Conservation (phyloP, 306 rosid genomes). For the Carpinus viminea region DNA sequence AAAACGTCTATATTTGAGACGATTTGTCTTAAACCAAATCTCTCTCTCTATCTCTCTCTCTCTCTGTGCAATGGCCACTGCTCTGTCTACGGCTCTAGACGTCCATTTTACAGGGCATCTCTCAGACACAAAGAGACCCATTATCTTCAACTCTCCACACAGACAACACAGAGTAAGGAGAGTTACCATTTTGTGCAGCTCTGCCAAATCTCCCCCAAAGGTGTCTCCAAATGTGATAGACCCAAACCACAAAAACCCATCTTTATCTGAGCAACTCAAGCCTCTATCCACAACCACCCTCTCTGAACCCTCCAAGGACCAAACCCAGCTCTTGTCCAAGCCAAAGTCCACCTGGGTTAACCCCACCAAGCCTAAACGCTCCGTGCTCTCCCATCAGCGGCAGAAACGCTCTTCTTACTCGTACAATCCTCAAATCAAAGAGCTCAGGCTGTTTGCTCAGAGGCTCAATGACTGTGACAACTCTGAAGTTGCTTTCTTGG, state of each 20-base stretch:
- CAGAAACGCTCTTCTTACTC: conserved; percentile 62
- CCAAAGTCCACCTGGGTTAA: conserved; percentile 90
- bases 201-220: conserved; percentile 46
- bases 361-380: conserved; percentile 75
- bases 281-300: conserved; percentile 60
- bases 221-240: conserved; percentile 37
- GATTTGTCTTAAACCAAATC: conserved; percentile 1
- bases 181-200: conserved; percentile 36
- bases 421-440: conserved; percentile 61
- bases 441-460: conserved; percentile 56
- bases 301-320: conserved; percentile 35
- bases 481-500: conserved; percentile 53
- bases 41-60: background rate
- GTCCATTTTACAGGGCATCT: conserved; percentile 44
- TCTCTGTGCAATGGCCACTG: conserved; percentile 52
- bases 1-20: too few species aligned
- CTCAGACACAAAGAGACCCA: conserved; percentile 47
- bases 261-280: conserved; percentile 82
- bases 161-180: conserved; percentile 28
- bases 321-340: conserved; percentile 51
- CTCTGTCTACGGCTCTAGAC: conserved; percentile 55
- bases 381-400: conserved; percentile 61
- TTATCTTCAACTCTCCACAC: conserved; percentile 44
- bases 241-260: conserved; percentile 40
- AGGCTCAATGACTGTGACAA: conserved; percentile 52